Evolutionary conservation across 2,329 filamentous ascomycete species (phyloP).

Genomic region (Epichloe gansuensis): DNA sequence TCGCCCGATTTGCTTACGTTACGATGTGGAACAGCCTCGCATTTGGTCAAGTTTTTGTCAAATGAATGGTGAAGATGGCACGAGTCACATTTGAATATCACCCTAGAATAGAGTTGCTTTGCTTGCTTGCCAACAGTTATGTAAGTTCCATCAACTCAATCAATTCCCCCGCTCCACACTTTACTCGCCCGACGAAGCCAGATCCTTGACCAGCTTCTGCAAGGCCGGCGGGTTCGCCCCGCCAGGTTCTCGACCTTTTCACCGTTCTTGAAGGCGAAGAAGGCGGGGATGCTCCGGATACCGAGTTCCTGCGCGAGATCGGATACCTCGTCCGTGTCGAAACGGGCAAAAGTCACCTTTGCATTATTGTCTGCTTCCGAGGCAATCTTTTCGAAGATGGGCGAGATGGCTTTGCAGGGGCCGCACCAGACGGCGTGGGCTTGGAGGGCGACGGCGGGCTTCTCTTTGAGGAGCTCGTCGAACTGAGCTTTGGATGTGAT

Average conservation of each 20-base stretch:
- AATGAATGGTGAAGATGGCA: too few relatives aligned
- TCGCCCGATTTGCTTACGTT: too few relatives aligned
- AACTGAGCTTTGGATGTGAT: conserved; percentile 33
- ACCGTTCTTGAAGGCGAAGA: conserved; percentile 46
- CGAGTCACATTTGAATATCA: too few relatives aligned
- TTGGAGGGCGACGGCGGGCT: conserved; percentile 40
- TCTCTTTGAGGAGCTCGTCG: conserved; percentile 33
- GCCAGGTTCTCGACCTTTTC: conserved; percentile 32
- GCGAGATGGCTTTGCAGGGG: conserved; percentile 46
- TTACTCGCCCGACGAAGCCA: background rate
- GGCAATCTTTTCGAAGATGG: conserved; percentile 38
- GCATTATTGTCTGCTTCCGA: conserved; percentile 22
- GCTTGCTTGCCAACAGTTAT: too few relatives aligned
- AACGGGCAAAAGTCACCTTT: conserved; percentile 41
- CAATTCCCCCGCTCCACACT: too few relatives aligned
- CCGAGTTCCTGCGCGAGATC: conserved; percentile 36
- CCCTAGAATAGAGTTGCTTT: too few relatives aligned
- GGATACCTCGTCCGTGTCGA: conserved; percentile 42
- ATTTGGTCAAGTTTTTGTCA: too few relatives aligned
- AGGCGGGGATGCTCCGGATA: conserved; percentile 46
- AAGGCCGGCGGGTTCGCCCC: conserved; percentile 22
- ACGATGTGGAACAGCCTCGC: too few relatives aligned
- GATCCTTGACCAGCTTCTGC: conserved; percentile 13
- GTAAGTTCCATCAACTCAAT: too few relatives aligned
- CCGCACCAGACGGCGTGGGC: conserved; percentile 48